phyloP scores from a whole-genome alignment of 1,284 basidiomycete species.

The Moniliophthora roreri region DNA sequence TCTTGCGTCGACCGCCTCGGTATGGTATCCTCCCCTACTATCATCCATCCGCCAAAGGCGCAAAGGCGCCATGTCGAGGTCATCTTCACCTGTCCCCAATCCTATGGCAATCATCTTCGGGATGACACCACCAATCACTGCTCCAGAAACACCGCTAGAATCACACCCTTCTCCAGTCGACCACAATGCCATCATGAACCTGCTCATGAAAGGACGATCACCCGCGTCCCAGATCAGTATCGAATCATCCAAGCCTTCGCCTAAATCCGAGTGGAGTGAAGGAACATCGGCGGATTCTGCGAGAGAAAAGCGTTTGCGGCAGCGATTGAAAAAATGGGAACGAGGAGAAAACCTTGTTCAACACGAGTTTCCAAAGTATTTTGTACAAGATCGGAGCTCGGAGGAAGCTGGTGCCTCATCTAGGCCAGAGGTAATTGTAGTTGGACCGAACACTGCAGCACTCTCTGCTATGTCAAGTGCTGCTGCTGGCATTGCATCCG shows the following conservation, averaged over 20 bases:
- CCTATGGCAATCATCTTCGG: constrained; percentile 84
- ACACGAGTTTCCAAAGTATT: constrained; percentile 61
- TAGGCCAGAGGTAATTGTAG: constrained; percentile 50
- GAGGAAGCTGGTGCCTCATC: constrained; percentile 31
- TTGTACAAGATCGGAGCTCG: constrained; percentile 32
- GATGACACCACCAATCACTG: constrained; percentile 70
- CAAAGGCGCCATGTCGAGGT: constrained; percentile 54
- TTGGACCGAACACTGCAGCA: constrained; percentile 32
- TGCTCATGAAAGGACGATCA: constrained; percentile 38
- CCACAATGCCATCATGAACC: constrained; percentile 39
- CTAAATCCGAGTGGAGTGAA: constrained; percentile 58
- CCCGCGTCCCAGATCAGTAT: constrained; percentile 20
- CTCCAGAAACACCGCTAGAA: constrained; percentile 29
- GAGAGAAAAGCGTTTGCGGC: constrained; percentile 66
- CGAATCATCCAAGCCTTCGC: constrained; percentile 20
- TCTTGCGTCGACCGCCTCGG: constrained; percentile 67
- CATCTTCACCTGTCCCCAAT: constrained; percentile 55
- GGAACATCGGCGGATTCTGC: constrained; percentile 61
- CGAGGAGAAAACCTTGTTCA: constrained; percentile 51
- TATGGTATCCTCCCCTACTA: constrained; percentile 81
- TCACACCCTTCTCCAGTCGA: constrained; percentile 25
- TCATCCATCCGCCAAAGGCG: constrained; percentile 74
- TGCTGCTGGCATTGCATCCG: constrained; percentile 18
- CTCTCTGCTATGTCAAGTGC: background rate
- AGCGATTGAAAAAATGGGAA: constrained; percentile 72